Evolutionary conservation across 805 yeast genomes (phyloP), one percentile per base, ranked within the genome.

Genomic region (Lipomyces mesembrius): DNA sequence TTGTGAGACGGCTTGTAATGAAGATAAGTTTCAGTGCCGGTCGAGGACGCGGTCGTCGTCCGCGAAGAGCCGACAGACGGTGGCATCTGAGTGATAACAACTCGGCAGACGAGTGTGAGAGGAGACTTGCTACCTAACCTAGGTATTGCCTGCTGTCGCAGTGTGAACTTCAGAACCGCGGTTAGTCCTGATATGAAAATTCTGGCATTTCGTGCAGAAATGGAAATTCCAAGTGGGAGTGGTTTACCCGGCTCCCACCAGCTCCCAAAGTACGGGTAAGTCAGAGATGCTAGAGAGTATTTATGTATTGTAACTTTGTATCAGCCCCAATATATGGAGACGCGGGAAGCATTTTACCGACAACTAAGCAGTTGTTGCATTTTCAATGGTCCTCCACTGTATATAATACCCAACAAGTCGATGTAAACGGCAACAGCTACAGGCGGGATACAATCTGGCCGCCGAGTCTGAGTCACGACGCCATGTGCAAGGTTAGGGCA

Each of bases 1-100:
- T 58, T 66, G 64, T 66, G 65, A 8, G 70, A 65, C 4, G 63
- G 57, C 49, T 66, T 66, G 53, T 66, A 67, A 25, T 32, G 60
- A 22, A 66, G 60, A 43, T 57, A 39, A 17, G 57, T 49, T 27
- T 62, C 65, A 20, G 62, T 46, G 29, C 35, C 59, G 29, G 29
- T 22, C 59, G 57, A 25, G 14, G 52, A 55, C 35, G 34, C 63
- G 3, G 60, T 17, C 3, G 35, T 29, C 34, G 55, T n/a, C 2
- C 32, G 46, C 17, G 58, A 22, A 34, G 64, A 27, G 2, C 58
- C 64, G 55, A 60, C 67, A 17, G 67, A 60, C 43, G 59, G 63
- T 57, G 63, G n/a, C 67, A 64, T 63, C n/a, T 56, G 22, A 43
- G 22, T 43, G 8, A 7, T 17, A 43, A 5, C 22, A 43, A 8